Base-by-base conservation (phyloP, 495 filamentous ascomycete species). In the Collariella sp. region DNA sequence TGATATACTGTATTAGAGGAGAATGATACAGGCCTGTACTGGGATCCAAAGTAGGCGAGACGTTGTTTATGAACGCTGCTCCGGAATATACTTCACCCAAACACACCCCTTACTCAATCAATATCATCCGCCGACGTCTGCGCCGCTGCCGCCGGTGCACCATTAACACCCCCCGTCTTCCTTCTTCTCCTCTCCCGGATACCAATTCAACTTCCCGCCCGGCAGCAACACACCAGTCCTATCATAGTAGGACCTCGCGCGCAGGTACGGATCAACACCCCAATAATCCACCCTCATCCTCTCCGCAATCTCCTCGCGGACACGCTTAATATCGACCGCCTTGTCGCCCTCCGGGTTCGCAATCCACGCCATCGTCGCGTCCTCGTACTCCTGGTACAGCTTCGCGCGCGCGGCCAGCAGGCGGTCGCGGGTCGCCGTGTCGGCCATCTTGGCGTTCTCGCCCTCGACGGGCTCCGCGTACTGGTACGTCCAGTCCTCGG, bases 271-370 rank as follows among this genome's bases (percentile, higher is more conserved):
- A 64, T 93, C 88, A 7, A 90, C 62, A 11, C 73, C 71, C 93
- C 94, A 98, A 70, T 98, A 97, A 50, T 88, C 86, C 34, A 76
- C 74, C 29, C 79, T 74, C 54, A 96, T 65, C 47, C 76, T 67
- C 50, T 76, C 78, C 12, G 82, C 82, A 10, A 90, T 54, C 26
- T 67, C 62, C 22, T 75, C 67, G 46, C 86, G 71, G 60, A 69
- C 67, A 45, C 66, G 64, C 45, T 78, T 72, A 54, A 72, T 65
- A 12, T 64, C 62, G 3, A 56, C 64, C 29, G 62, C 52, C 56
- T 68, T 67, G 34, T 68, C 62, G 23, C 22, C 33, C 3, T 19
- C 39, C 6, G 62, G 42, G 40, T 67, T 70, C 13, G 66, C 55
- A 50, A 88, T 79, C 91, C 91, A 96, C 34, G 75, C 73, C 51